Conservation (phyloP, 352 stramenopile genomes). For the Globisporangium heterothallicum region DNA sequence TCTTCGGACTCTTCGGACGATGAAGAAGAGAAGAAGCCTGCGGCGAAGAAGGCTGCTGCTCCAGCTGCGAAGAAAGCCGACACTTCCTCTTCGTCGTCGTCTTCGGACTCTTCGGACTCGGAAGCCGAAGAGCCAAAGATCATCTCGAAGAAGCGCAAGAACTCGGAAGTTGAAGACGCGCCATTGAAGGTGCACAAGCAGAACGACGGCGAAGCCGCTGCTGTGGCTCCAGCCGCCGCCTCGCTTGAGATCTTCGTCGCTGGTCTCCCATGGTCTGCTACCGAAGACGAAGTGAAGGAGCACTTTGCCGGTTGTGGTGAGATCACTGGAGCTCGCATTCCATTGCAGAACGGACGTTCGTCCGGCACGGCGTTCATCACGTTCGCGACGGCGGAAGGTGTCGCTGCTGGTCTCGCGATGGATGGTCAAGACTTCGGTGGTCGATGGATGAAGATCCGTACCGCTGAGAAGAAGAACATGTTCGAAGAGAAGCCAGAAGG, state of each 20-base stretch:
- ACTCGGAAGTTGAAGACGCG: constrained; percentile 60
- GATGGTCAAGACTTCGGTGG: constrained; percentile 93
- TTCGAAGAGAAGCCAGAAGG: constrained; percentile 91
- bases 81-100: constrained; percentile 10
- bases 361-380: constrained; percentile 95
- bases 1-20: constrained; percentile 45
- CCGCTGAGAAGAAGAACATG: constrained; percentile 80
- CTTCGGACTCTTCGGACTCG: constrained; percentile 47
- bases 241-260: constrained; percentile 85
- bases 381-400: constrained; percentile 75
- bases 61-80: constrained; percentile 57
- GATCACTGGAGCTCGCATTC: constrained; percentile 79
- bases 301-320: constrained; percentile 94
- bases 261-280: constrained; percentile 93
- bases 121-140: constrained; percentile 57
- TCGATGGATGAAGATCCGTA: constrained; percentile 94
- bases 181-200: constrained; percentile 69
- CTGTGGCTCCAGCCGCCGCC: constrained; percentile 42
- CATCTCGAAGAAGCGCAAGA: constrained; percentile 83
- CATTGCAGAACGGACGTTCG: constrained; percentile 85
- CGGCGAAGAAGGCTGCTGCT: constrained; percentile 33
- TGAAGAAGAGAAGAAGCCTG: constrained; percentile 25
- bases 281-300: constrained; percentile 91
- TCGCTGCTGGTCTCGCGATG: constrained; percentile 82
- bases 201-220: constrained; percentile 54